Conservation (phyloP, 1,284 basidiomycete species). For the Boletus putidus region DNA sequence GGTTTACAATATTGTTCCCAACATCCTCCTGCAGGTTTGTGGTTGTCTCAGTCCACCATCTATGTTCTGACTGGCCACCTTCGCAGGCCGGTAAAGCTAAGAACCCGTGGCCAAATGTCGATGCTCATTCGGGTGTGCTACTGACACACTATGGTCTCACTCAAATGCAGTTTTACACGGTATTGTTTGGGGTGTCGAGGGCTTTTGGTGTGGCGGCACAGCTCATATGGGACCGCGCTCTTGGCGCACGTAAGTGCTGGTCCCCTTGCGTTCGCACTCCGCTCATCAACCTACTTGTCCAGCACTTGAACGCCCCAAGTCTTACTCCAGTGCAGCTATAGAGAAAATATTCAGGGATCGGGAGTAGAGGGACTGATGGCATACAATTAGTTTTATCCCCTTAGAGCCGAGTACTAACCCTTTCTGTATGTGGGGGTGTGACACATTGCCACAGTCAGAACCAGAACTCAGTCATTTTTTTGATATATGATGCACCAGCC, state of each 20-base stretch:
- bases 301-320: conserved; percentile 88
- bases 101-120: conserved; percentile 94
- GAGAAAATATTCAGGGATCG: conserved; percentile 70
- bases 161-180: conserved; percentile 94
- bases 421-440: too few relatives aligned
- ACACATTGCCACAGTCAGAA: too few relatives aligned
- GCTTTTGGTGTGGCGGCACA: conserved; percentile 89
- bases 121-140: conserved; percentile 95
- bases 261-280: not conserved
- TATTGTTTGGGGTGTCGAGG: conserved; percentile 95
- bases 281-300: conserved; percentile 8
- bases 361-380: conserved; percentile 24
- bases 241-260: conserved; percentile 76
- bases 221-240: conserved; percentile 94
- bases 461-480: too few relatives aligned
- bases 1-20: conserved; percentile 91
- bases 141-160: conserved; percentile 87
- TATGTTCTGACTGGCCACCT: conserved; percentile 61
- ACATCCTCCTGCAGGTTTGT: conserved; percentile 81
- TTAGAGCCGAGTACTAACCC: not conserved
- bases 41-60: conserved; percentile 82
- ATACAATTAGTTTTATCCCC: not conserved
- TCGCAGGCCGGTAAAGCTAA: conserved; percentile 93
- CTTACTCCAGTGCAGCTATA: conserved; percentile 77
- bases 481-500: too few relatives aligned